Evolutionary conservation across 345 rosid genomes (phyloP).

Genomic region (Odontarrhena argentea): DNA sequence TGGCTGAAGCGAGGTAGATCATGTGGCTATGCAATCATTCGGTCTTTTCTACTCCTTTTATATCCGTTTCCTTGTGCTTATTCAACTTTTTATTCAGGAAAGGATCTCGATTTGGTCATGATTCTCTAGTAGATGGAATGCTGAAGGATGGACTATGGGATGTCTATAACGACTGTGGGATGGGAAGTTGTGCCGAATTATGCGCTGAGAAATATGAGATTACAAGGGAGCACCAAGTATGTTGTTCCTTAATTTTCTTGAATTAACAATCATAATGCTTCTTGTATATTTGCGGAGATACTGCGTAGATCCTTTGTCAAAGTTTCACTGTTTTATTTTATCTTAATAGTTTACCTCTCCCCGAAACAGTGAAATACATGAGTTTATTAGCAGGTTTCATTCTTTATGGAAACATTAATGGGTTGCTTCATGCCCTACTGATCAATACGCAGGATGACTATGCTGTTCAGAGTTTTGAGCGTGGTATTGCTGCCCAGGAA

Average conservation of each 20-base stretch:
- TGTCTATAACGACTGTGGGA: slow-evolving; percentile 83
- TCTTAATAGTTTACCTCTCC: neutral
- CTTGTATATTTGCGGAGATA: neutral
- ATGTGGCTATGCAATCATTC: slow-evolving; percentile 3
- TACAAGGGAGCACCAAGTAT: slow-evolving; percentile 86
- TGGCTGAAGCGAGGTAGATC: slow-evolving; percentile 85
- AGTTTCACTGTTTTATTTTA: neutral
- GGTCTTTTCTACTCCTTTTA: neutral
- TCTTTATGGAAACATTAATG: slow-evolving; percentile 2
- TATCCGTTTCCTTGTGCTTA: slow-evolving; percentile 27
- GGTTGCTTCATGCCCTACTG: slow-evolving; percentile 12
- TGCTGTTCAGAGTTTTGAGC: slow-evolving; percentile 92
- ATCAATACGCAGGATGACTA: slow-evolving; percentile 67
- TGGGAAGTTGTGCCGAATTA: slow-evolving; percentile 95
- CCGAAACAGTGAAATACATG: neutral
- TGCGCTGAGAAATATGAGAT: slow-evolving; percentile 77
- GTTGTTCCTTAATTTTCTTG: slow-evolving; percentile 16
- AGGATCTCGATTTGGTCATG: slow-evolving; percentile 97
- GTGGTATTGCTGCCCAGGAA: slow-evolving; percentile 94
- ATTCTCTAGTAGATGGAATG: slow-evolving; percentile 93
- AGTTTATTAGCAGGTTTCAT: neutral
- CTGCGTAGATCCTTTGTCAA: neutral
- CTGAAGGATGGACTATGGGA: slow-evolving; percentile 98
- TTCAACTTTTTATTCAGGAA: slow-evolving; percentile 56
- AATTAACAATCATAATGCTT: neutral